phyloP scores from a whole-genome alignment of 2,329 filamentous ascomycete genomes.

The Didymella segeticola region DNA sequence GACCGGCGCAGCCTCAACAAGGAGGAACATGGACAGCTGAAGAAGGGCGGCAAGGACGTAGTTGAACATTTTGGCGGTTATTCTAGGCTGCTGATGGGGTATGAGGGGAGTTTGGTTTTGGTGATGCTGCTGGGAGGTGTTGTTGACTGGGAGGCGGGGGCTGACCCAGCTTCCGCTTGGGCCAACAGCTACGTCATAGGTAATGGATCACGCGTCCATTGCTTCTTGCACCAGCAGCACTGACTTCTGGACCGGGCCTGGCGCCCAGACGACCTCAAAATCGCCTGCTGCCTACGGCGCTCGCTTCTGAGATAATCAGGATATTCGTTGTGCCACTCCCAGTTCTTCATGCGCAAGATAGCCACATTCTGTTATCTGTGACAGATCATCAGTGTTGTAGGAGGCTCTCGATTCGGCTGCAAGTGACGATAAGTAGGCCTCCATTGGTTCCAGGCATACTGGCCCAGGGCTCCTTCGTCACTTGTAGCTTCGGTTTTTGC shows the following conservation, averaged over 20 bases:
- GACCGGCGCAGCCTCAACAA: slow-evolving; percentile 58
- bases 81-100: neutral
- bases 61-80: slow-evolving; percentile 39
- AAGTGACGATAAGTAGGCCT: no score
- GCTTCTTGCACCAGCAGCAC: slow-evolving; percentile 2
- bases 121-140: neutral
- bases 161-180: neutral
- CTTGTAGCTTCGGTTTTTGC: no score
- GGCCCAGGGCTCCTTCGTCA: no score
- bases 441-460: no score
- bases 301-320: no score
- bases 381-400: no score
- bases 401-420: no score
- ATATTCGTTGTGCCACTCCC: no score
- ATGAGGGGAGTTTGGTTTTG: neutral
- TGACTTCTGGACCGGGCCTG: neutral
- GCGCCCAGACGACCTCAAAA: no score
- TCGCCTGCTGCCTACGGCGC: no score
- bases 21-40: slow-evolving; percentile 60
- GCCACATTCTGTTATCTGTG: no score
- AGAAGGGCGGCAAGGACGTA: slow-evolving; percentile 54
- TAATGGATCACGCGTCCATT: slow-evolving; percentile 1
- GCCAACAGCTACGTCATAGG: slow-evolving; percentile 14
- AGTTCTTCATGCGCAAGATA: no score
- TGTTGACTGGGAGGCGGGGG: slow-evolving; percentile 11